A percentile compares a stretch with the other conserved stretches of the same genome.
These are phyloP conservation scores for Cylindrodendrum hubeiense DNA, from an alignment of 2,329 filamentous ascomycete species.

Conservation along the genomic window DNA sequence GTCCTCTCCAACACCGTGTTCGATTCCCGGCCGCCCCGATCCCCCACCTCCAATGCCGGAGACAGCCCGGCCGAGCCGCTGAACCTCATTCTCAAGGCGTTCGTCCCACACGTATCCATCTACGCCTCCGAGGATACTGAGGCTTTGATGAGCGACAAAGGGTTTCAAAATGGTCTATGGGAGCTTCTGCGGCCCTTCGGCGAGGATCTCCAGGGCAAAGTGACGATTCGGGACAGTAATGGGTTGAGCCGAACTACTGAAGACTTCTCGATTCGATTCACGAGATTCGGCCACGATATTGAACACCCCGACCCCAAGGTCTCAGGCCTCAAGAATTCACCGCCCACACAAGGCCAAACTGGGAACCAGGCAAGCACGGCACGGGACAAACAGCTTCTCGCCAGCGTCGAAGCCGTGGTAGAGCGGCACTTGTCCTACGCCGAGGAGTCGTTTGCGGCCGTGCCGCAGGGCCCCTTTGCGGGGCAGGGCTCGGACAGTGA, in stretches of 20 bases:
- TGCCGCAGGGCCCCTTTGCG: slow-evolving; percentile 52
- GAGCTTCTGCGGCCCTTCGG: slow-evolving; percentile 92
- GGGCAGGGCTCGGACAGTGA: slow-evolving; percentile 60
- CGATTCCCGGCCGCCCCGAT: slow-evolving; percentile 58
- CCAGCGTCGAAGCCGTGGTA: slow-evolving; percentile 83
- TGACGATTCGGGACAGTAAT: slow-evolving; percentile 90
- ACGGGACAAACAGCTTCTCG: slow-evolving; percentile 54
- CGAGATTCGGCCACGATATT: slow-evolving; percentile 73
- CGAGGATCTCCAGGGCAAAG: slow-evolving; percentile 86
- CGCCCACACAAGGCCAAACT: slow-evolving; percentile 54
- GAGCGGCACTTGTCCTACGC: slow-evolving; percentile 83
- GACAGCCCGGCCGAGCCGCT: slow-evolving; percentile 67
- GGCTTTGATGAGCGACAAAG: slow-evolving; percentile 83
- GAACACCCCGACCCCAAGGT: slow-evolving; percentile 61
- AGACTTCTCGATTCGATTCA: slow-evolving; percentile 91
- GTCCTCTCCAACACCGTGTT: slow-evolving; percentile 71
- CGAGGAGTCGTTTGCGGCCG: slow-evolving; percentile 67
- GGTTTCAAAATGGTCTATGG: slow-evolving; percentile 84
- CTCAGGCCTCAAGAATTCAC: slow-evolving; percentile 43
- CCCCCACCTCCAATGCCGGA: slow-evolving; percentile 57
- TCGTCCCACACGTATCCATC: slow-evolving; percentile 89
- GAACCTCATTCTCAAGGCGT: slow-evolving; percentile 82
- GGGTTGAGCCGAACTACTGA: slow-evolving; percentile 87
- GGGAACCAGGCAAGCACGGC: slow-evolving; percentile 44
- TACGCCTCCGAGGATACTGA: slow-evolving; percentile 91